These are phyloP conservation scores for Cantharellus anzutake DNA, from an alignment of 768 basidiomycete species.

Conservation along the genomic window DNA sequence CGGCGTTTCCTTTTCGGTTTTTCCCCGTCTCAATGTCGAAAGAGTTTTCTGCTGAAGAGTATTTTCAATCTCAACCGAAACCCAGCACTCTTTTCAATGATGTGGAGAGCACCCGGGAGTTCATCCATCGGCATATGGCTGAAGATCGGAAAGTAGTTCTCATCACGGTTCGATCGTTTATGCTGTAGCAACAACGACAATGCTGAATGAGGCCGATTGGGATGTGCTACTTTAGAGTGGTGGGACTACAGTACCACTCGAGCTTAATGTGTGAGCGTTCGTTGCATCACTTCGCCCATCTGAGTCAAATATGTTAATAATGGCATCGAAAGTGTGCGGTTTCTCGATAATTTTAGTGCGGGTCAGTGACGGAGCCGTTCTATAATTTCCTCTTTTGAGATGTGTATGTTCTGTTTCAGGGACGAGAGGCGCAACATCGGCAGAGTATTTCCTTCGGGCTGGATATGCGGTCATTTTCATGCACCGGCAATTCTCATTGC, in stretches of 20 bases:
- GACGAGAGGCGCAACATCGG: conserved; percentile 91
- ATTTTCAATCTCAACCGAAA: conserved; percentile 74
- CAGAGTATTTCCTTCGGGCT: conserved; percentile 88
- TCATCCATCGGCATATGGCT: conserved; percentile 46
- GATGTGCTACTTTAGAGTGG: conserved; percentile 47
- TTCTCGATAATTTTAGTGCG: conserved; percentile 97
- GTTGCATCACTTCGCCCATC: not conserved
- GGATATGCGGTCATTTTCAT: conserved; percentile 98
- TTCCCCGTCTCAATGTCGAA: not conserved
- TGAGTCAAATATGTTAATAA: conserved; percentile 12
- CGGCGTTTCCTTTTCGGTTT: too few species aligned
- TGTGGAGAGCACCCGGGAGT: conserved; percentile 41
- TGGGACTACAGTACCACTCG: conserved; percentile 92
- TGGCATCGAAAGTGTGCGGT: conserved; percentile 59
- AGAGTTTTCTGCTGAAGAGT: conserved; percentile 66
- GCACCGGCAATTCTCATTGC: conserved; percentile 93
- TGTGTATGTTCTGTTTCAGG: conserved; percentile 28
- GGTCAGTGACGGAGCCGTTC: conserved; percentile 23
- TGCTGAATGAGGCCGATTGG: not conserved
- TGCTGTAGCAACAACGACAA: not conserved
- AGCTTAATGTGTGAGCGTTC: conserved; percentile 87
- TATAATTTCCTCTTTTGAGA: not conserved
- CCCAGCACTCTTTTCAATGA: conserved; percentile 57
- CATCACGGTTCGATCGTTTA: conserved; percentile 54
- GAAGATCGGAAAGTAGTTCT: conserved; percentile 65